These are phyloP conservation scores for Diaporthe batatas DNA, from an alignment of 2,329 filamentous ascomycete species.

Conservation along the genomic window DNA sequence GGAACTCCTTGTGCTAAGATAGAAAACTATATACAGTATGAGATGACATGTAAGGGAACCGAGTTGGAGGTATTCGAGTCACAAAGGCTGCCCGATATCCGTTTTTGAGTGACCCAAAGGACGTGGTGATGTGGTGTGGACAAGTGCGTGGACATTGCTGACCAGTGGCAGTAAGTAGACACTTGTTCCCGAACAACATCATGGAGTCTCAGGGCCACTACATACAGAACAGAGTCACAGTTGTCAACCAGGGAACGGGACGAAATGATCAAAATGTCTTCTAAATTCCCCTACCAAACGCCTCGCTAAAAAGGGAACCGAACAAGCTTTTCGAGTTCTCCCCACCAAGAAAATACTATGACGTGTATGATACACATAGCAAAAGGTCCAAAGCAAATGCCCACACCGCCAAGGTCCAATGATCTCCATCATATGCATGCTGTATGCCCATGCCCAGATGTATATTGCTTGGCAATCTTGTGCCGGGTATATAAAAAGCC, in stretches of 20 bases:
- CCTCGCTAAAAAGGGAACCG: conserved; percentile 28
- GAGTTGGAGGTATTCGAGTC: background rate
- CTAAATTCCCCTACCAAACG: conserved; percentile 24
- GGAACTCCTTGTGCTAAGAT: too few species aligned
- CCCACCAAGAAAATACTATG: background rate
- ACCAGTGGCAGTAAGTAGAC: too few species aligned
- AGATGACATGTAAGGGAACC: background rate
- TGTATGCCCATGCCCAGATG: conserved; percentile 12
- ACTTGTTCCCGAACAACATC: background rate
- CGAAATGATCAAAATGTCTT: background rate
- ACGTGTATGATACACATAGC: conserved; percentile 28
- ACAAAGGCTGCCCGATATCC: background rate
- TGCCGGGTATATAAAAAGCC: conserved; percentile 30
- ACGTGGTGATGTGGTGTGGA: too few species aligned
- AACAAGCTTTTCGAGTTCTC: conserved; percentile 24
- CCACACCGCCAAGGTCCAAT: background rate
- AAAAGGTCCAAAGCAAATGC: conserved; percentile 27
- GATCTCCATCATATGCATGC: conserved; percentile 1
- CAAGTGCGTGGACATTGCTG: too few species aligned
- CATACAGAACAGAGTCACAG: background rate
- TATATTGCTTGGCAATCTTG: conserved; percentile 20
- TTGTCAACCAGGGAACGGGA: background rate
- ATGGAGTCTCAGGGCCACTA: too few species aligned
- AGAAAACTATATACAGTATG: background rate
- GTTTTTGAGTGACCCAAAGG: background rate